phyloP scores from a whole-genome alignment of 2,329 filamentous ascomycete genomes.

The Calonectria crousiana region DNA sequence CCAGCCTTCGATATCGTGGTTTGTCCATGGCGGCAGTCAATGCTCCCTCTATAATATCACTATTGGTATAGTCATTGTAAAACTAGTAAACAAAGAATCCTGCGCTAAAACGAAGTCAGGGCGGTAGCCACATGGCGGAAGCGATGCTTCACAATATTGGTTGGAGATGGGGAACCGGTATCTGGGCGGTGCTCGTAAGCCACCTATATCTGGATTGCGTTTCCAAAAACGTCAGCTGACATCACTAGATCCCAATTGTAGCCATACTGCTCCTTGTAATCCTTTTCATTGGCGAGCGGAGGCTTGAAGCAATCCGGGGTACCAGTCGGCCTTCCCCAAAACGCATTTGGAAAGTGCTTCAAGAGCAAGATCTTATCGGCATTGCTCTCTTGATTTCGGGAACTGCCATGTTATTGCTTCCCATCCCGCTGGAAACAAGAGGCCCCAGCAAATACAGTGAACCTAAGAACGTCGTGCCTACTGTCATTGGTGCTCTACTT shows the following conservation, averaged over 20 bases:
- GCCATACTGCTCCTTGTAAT: background rate
- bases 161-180: slow-evolving; percentile 2
- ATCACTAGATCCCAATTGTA: background rate
- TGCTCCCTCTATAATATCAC: background rate
- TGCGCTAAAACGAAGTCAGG: background rate
- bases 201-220: no score
- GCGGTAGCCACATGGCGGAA: background rate
- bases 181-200: background rate
- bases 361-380: background rate
- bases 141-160: background rate
- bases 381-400: background rate
- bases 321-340: background rate
- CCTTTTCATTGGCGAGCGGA: background rate
- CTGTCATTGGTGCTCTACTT: background rate
- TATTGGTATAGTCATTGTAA: background rate
- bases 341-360: background rate
- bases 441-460: background rate
- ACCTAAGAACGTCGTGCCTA: background rate
- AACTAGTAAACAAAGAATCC: background rate
- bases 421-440: background rate
- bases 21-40: background rate
- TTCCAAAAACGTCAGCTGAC: background rate
- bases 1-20: background rate
- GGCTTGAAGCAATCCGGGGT: background rate
- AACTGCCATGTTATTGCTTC: background rate